Percentiles rank a stretch among this genome's conserved stretches.
Evolutionary conservation across 164 flowering plant genomes (phyloP).

Genomic region (Magnolia changhungtana): DNA sequence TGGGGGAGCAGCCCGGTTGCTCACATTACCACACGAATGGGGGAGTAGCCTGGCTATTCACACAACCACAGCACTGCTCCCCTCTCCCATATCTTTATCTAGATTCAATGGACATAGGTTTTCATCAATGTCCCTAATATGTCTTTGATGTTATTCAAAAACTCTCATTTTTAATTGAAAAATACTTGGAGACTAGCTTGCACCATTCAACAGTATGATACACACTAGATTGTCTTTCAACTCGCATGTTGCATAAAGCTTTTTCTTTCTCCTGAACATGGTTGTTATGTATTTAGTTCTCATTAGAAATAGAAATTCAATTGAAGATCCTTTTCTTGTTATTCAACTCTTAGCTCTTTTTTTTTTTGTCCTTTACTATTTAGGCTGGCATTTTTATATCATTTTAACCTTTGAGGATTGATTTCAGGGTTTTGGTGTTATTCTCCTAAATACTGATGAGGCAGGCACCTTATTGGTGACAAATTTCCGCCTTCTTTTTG

Average conservation of each 20-base stretch:
- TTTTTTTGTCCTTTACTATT: neutral
- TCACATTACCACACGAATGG: too few relatives aligned
- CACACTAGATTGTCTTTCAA: neutral
- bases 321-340: too few relatives aligned
- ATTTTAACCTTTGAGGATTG: neutral
- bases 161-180: too few relatives aligned
- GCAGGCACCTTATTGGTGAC: constrained; percentile 91
- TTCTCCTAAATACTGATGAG: constrained; percentile 86
- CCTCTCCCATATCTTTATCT: too few relatives aligned
- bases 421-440: constrained; percentile 80
- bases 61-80: too few relatives aligned
- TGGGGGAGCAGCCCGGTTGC: too few relatives aligned
- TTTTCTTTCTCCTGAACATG: neutral
- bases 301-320: neutral
- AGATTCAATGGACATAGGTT: too few relatives aligned
- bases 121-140: too few relatives aligned
- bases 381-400: neutral
- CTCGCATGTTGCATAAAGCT: neutral
- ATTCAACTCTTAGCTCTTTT: neutral
- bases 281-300: neutral
- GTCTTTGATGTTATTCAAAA: too few relatives aligned
- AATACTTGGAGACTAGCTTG: too few relatives aligned
- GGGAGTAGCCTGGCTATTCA: too few relatives aligned
- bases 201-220: too few relatives aligned
- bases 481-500: constrained; percentile 85